These are phyloP conservation scores for Mikania micrantha DNA, from an alignment of 129 eudicot species.

Conservation along the genomic window DNA sequence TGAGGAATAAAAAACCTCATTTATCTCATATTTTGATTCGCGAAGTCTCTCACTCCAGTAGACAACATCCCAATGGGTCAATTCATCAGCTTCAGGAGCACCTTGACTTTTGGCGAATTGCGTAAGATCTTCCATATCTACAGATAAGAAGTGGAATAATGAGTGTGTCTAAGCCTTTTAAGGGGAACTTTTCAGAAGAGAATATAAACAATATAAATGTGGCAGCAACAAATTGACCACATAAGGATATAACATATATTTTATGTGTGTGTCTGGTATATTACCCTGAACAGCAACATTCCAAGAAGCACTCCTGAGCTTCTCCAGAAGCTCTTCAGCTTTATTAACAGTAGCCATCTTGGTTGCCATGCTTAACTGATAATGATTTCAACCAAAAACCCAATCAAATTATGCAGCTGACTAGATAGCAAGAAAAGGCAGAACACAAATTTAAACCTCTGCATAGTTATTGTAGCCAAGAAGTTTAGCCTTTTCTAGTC, in stretches of 20 bases:
- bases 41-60: conserved; percentile 99
- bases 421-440: not conserved
- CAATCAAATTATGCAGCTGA: not conserved
- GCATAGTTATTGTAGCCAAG: conserved; percentile 93
- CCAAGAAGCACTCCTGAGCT: conserved; percentile 94
- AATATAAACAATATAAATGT: not conserved
- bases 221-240: conserved; percentile 1
- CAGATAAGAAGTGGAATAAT: not conserved
- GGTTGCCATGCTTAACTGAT: conserved; percentile 94
- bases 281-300: conserved; percentile 87
- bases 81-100: conserved; percentile 74
- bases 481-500: conserved; percentile 88
- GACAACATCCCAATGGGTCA: conserved; percentile 73
- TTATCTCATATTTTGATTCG: conserved; percentile 90
- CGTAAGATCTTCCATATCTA: conserved; percentile 87
- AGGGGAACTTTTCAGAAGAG: too few species aligned
- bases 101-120: conserved; percentile 66
- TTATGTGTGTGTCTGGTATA: not conserved
- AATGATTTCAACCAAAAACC: not conserved
- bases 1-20: conserved; percentile 50
- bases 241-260: not conserved
- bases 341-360: conserved; percentile 96
- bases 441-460: conserved; percentile 48
- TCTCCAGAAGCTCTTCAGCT: conserved; percentile 93
- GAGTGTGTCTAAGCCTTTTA: not conserved